phyloP scores from a whole-genome alignment of 768 basidiomycete genomes.

The Phlebiopsis flavidoalba region DNA sequence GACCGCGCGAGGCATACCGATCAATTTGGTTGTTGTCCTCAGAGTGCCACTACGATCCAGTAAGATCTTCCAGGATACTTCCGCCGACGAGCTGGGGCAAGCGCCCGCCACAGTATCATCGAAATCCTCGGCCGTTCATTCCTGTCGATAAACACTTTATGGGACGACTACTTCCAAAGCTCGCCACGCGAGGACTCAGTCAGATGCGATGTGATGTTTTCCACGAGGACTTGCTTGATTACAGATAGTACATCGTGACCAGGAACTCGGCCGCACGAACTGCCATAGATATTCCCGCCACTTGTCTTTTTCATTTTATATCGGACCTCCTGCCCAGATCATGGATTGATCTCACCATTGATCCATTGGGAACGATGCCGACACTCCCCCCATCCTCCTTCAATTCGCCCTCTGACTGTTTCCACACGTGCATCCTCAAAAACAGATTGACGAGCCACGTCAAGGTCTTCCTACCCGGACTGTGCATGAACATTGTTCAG shows the following conservation, averaged over 20 bases:
- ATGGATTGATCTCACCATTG: conserved; percentile 14
- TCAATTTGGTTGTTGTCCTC: conserved; percentile 85
- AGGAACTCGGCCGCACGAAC: conserved; percentile 53
- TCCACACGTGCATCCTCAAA: conserved; percentile 68
- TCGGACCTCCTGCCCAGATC: conserved; percentile 8
- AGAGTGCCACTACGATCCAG: conserved; percentile 97
- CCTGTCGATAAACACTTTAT: conserved; percentile 77
- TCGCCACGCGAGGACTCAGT: conserved; percentile 29
- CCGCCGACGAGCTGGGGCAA: conserved; percentile 40
- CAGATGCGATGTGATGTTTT: conserved; percentile 62
- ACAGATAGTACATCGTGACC: conserved; percentile 60
- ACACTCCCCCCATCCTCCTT: conserved; percentile 79
- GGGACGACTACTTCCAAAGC: conserved; percentile 65
- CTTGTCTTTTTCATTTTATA: conserved; percentile 4
- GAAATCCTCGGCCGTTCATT: conserved; percentile 90
- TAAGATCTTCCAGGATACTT: conserved; percentile 89
- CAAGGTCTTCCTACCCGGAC: conserved; percentile 87
- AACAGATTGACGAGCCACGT: conserved; percentile 82
- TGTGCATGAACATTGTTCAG: conserved; percentile 88
- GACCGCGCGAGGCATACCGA: conserved; percentile 55
- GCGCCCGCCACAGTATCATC: conserved; percentile 60
- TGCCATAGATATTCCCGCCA: conserved; percentile 6
- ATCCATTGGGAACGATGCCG: conserved; percentile 50
- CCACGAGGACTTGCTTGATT: conserved; percentile 64
- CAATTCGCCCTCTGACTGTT: conserved; percentile 76